A percentile compares a stretch with the other conserved stretches of the same genome.
Evolutionary conservation across 2,329 filamentous ascomycete species (phyloP).

Genomic region (Phialophora chinensis): DNA sequence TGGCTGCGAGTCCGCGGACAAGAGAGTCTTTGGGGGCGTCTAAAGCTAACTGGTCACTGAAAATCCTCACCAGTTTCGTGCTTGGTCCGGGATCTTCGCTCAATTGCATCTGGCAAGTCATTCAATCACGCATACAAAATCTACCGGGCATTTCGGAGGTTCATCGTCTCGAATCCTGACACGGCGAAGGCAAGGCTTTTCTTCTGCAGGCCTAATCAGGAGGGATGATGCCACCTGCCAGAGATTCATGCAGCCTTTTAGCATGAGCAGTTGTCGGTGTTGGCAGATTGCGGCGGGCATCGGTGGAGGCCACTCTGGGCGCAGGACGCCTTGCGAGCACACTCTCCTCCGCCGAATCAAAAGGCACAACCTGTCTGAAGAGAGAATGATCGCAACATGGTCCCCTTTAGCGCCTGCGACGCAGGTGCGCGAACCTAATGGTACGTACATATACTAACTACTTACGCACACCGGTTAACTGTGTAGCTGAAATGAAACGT

Average conservation of each 20-base stretch:
- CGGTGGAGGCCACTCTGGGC: not conserved
- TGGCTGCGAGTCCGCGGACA: constrained; percentile 2
- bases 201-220: not conserved
- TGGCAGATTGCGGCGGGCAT: not conserved
- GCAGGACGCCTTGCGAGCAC: not conserved
- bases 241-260: not conserved
- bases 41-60: not conserved
- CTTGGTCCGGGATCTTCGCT: constrained; percentile 2
- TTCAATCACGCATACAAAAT: not conserved
- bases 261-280: not conserved
- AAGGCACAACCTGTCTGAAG: not conserved
- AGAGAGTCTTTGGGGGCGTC: not conserved
- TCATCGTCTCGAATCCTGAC: not conserved
- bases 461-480: not conserved
- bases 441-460: not conserved
- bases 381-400: not conserved
- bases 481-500: not conserved
- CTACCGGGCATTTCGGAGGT: not conserved
- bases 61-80: not conserved
- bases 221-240: not conserved
- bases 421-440: not conserved
- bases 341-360: not conserved
- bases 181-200: not conserved
- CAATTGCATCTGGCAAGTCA: not conserved
- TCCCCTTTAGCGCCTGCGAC: not conserved